These are phyloP conservation scores for Breviolum minutum DNA, from an alignment of 73 alveolate genomes.

Conservation along the genomic window DNA sequence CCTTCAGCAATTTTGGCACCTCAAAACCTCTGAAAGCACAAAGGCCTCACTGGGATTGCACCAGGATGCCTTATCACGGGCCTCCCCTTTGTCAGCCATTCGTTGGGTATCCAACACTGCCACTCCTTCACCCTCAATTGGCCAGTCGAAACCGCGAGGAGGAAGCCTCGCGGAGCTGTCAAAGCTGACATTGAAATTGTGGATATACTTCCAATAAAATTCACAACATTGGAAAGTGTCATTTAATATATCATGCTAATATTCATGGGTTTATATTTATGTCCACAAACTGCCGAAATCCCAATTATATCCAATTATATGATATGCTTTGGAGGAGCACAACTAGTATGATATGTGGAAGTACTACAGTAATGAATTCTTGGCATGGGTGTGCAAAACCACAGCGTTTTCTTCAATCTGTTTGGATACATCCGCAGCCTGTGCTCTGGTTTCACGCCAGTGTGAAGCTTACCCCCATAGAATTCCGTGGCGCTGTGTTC, in stretches of 20 bases:
- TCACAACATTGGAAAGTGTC: too few relatives aligned
- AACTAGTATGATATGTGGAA: too few relatives aligned
- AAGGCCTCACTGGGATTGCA: slow-evolving; percentile 56
- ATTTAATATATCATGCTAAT: too few relatives aligned
- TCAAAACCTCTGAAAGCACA: not conserved
- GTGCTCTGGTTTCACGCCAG: not conserved
- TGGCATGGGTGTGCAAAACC: too few relatives aligned
- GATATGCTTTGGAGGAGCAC: too few relatives aligned
- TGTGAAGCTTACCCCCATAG: slow-evolving; percentile 30
- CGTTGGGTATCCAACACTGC: slow-evolving; percentile 4
- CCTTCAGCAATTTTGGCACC: not conserved
- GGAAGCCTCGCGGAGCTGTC: slow-evolving; percentile 1
- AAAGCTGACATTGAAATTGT: not conserved
- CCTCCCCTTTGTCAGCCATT: not conserved
- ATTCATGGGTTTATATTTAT: too few relatives aligned
- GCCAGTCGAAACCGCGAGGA: slow-evolving; percentile 11
- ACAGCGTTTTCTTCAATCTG: too few relatives aligned
- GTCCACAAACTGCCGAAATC: too few relatives aligned
- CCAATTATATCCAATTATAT: not conserved
- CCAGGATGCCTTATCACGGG: slow-evolving; percentile 8
- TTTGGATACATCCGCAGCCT: not conserved
- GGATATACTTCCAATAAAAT: too few relatives aligned
- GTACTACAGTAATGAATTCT: too few relatives aligned
- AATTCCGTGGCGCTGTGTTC: slow-evolving; percentile 15
- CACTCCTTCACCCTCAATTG: slow-evolving; percentile 1